A percentile compares a stretch with the other conserved stretches of the same genome.
phyloP scores from a whole-genome alignment of 306 rosid species.

The Corylus heterophylla region DNA sequence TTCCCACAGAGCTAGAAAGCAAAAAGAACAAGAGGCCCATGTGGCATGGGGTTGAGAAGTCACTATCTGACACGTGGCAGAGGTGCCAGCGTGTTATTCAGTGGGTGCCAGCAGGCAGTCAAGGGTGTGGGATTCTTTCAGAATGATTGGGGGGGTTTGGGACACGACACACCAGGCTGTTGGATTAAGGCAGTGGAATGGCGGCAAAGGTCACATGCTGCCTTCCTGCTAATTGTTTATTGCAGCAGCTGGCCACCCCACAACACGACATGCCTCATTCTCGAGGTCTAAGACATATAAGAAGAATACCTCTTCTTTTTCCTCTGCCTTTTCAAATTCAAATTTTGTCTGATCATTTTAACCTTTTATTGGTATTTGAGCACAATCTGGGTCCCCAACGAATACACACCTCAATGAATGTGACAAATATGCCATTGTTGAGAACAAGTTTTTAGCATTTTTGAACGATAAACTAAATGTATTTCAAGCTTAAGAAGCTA shows the following conservation, averaged over 20 bases:
- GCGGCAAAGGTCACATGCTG: slow-evolving; percentile 30
- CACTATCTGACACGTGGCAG: slow-evolving; percentile 38
- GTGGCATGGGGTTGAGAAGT: slow-evolving; percentile 35
- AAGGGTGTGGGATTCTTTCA: not conserved
- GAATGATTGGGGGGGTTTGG: not conserved
- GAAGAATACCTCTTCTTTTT: not conserved
- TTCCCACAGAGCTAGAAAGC: not conserved
- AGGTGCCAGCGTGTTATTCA: slow-evolving; percentile 36
- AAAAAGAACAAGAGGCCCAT: slow-evolving; percentile 15
- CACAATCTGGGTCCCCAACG: too few species aligned
- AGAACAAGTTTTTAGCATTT: too few species aligned
- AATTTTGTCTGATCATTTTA: not conserved
- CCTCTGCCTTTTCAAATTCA: not conserved
- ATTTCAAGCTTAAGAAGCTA: too few species aligned
- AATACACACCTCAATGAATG: too few species aligned
- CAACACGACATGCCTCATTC: slow-evolving; percentile 24
- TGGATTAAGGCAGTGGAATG: slow-evolving; percentile 12
- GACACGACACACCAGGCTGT: not conserved
- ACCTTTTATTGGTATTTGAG: not conserved
- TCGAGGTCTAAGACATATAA: not conserved
- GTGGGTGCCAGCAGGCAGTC: slow-evolving; percentile 38
- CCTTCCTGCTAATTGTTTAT: not conserved
- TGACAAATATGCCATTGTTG: too few species aligned
- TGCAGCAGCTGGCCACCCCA: slow-evolving; percentile 32
- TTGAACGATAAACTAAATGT: too few species aligned